Evolutionary conservation across 2,329 filamentous ascomycete species (phyloP).

Genomic region (Pseudocercospora ulei): DNA sequence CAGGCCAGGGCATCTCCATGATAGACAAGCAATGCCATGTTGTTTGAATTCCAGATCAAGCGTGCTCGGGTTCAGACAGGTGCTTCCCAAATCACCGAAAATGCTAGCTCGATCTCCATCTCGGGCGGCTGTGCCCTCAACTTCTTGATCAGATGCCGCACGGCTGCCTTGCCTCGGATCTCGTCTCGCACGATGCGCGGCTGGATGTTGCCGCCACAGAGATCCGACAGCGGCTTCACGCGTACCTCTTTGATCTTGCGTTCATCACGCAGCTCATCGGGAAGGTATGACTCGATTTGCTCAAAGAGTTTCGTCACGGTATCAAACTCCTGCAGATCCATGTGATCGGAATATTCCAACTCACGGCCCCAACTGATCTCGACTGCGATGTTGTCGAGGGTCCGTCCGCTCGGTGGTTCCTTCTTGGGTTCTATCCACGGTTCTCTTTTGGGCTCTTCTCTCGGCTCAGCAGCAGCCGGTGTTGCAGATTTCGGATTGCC

Average conservation of each 20-base stretch:
- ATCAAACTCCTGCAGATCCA: conserved; percentile 15
- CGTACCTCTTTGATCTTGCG: conserved; percentile 16
- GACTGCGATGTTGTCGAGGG: conserved; percentile 13
- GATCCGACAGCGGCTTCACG: conserved; percentile 13
- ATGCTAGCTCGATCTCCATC: conserved; percentile 17
- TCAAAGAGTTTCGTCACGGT: conserved; percentile 13
- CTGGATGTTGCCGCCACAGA: conserved; percentile 10
- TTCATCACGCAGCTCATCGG: conserved; percentile 11
- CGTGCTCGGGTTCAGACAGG: not conserved
- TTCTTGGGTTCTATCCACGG: not conserved
- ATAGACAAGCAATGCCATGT: not conserved
- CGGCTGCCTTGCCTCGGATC: conserved; percentile 11
- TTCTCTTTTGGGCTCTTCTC: conserved; percentile 1
- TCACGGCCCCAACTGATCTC: conserved; percentile 17
- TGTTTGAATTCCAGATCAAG: not conserved
- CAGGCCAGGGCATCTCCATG: not conserved
- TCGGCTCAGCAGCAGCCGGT: conserved; percentile 1
- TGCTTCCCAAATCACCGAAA: conserved; percentile 15
- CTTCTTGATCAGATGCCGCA: conserved; percentile 14
- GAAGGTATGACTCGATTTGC: conserved; percentile 14
- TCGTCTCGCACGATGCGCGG: conserved; percentile 18
- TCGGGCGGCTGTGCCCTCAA: conserved; percentile 12
- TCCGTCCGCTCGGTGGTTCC: conserved; percentile 1
- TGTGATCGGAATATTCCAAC: conserved; percentile 15
- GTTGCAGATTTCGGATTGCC: not conserved